Percentiles rank a stretch among this genome's conserved stretches.
These are phyloP conservation scores for Nissolia schottii DNA, from an alignment of 306 rosid species.

Conservation along the genomic window DNA sequence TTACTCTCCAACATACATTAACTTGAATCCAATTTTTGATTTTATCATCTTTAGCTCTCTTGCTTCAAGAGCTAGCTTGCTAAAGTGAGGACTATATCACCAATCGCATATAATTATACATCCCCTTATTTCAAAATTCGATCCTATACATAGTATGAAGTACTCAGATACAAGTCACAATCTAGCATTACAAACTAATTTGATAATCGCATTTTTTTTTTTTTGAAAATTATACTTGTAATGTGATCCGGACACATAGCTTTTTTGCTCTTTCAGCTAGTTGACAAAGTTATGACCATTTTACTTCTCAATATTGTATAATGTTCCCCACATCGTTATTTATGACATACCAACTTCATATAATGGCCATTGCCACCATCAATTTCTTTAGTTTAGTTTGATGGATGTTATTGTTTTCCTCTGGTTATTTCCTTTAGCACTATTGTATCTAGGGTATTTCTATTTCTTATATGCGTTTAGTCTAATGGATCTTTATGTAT, in stretches of 20 bases:
- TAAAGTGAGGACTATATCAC: neutral
- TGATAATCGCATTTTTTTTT: neutral
- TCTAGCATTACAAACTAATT: neutral
- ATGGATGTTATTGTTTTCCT: too few species aligned
- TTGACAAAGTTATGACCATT: neutral
- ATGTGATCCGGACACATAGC: neutral
- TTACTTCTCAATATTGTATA: neutral
- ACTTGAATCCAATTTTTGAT: neutral
- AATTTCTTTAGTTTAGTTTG: too few species aligned
- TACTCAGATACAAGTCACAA: neutral
- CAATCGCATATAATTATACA: neutral
- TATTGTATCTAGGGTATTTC: too few species aligned
- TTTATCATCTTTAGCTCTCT: neutral
- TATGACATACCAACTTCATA: neutral
- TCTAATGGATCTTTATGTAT: too few species aligned
- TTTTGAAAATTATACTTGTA: too few species aligned
- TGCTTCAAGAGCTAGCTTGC: neutral
- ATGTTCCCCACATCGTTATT: neutral
- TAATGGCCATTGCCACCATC: neutral
- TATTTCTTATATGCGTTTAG: too few species aligned
- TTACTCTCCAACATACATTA: neutral
- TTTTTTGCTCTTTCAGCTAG: neutral
- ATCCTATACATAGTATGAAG: neutral
- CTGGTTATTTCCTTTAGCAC: too few species aligned
- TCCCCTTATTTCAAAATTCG: neutral